phyloP scores from a whole-genome alignment of 2,329 filamentous ascomycete species.

The Plectosphaerella plurivora region DNA sequence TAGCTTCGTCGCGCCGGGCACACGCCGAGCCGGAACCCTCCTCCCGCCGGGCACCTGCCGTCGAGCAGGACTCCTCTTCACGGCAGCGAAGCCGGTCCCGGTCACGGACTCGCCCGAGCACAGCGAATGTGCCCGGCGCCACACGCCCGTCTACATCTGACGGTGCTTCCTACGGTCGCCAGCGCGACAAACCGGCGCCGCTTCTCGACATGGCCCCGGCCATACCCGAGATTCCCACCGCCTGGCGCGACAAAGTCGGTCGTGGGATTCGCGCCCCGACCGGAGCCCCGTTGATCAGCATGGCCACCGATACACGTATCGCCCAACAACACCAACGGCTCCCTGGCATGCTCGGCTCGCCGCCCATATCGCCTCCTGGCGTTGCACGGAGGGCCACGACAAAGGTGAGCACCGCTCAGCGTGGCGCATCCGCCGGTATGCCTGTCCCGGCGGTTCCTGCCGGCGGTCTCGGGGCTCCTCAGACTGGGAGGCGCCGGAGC shows the following conservation, averaged over 20 bases:
- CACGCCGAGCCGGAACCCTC: no score
- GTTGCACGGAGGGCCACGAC: conserved; percentile 1
- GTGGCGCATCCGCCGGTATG: not conserved
- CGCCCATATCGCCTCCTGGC: not conserved
- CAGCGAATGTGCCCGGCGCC: conserved; percentile 17
- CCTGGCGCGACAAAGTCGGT: conserved; percentile 47
- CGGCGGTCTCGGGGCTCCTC: not conserved
- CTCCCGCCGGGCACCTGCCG: not conserved
- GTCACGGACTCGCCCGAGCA: conserved; percentile 20
- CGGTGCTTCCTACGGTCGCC: conserved; percentile 14
- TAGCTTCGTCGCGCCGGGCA: not conserved
- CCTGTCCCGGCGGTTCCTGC: not conserved
- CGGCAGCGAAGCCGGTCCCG: conserved; percentile 4
- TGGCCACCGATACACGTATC: conserved; percentile 27
- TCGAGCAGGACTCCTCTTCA: not conserved
- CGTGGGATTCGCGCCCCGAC: conserved; percentile 35
- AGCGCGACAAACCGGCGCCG: conserved; percentile 44
- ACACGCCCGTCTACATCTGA: conserved; percentile 15
- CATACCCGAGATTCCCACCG: conserved; percentile 60
- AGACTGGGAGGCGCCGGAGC: conserved; percentile 5
- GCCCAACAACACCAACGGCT: not conserved
- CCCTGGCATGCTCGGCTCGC: not conserved
- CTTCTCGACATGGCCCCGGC: conserved; percentile 64
- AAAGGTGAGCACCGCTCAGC: not conserved
- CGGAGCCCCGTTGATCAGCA: conserved; percentile 41